Conservation (phyloP, 2,329 filamentous ascomycete species). For the Aschersonia sp. region DNA sequence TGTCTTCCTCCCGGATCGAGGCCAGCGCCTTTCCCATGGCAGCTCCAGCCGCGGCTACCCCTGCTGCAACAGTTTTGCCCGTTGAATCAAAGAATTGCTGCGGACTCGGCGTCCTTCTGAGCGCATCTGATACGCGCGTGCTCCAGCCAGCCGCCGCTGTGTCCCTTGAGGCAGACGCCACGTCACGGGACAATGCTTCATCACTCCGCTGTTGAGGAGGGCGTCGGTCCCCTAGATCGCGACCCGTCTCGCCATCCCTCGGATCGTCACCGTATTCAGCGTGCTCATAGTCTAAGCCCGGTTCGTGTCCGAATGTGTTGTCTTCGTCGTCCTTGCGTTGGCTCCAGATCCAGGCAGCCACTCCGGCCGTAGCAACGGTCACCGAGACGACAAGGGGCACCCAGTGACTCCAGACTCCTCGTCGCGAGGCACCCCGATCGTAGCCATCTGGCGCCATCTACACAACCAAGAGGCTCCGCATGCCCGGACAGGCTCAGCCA, state of each 20-base stretch:
- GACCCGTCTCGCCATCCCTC: slow-evolving; percentile 28
- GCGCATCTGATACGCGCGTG: slow-evolving; percentile 63
- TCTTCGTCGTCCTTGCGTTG: slow-evolving; percentile 66
- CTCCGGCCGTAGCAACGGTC: slow-evolving; percentile 71
- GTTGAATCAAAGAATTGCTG: slow-evolving; percentile 80
- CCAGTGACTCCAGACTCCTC: slow-evolving; percentile 67
- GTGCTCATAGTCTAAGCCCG: slow-evolving; percentile 30
- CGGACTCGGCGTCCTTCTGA: slow-evolving; percentile 71
- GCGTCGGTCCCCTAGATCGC: slow-evolving; percentile 15
- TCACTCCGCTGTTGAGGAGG: slow-evolving; percentile 16
- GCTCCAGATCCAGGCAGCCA: slow-evolving; percentile 89
- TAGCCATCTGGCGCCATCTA: slow-evolving; percentile 48
- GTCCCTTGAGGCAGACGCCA: slow-evolving; percentile 13
- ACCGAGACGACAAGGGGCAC: slow-evolving; percentile 77
- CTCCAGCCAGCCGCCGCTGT: slow-evolving; percentile 44
- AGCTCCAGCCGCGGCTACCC: slow-evolving; percentile 70
- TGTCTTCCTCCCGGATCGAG: slow-evolving; percentile 73
- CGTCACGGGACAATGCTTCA: slow-evolving; percentile 23
- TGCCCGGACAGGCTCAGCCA: slow-evolving; percentile 9
- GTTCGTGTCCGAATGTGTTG: slow-evolving; percentile 40
- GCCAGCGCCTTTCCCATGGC: slow-evolving; percentile 71
- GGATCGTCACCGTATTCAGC: slow-evolving; percentile 40
- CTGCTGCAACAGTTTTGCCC: slow-evolving; percentile 65
- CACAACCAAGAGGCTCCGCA: slow-evolving; percentile 16
- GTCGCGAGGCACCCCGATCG: slow-evolving; percentile 40